These are phyloP conservation scores for Aspergillus fumigatiaffinis DNA, from an alignment of 2,329 filamentous ascomycete genomes.

Conservation along the genomic window DNA sequence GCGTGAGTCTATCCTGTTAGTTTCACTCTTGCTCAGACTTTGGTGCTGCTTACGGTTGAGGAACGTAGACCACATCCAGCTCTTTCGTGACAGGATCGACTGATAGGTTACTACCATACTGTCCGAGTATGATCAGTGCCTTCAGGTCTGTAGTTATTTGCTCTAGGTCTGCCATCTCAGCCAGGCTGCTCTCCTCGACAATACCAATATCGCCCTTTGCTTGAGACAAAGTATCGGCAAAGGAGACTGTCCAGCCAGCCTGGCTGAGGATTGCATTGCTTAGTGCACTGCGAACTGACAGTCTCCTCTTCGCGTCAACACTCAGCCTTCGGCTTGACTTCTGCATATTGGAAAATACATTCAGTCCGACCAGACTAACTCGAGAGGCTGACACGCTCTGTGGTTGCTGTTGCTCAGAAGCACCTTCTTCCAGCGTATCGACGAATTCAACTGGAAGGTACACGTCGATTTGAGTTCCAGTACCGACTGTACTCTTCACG, in stretches of 20 bases:
- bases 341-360: constrained; percentile 20
- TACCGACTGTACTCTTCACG: constrained; percentile 42
- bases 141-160: constrained; percentile 11
- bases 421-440: neutral
- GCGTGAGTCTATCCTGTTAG: constrained; percentile 23
- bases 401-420: neutral
- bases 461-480: constrained; percentile 28
- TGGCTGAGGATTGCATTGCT: constrained; percentile 21
- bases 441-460: constrained; percentile 21
- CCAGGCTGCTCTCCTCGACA: constrained; percentile 22
- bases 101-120: constrained; percentile 6
- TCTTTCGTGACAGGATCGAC: constrained; percentile 8
- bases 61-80: constrained; percentile 19
- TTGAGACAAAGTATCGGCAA: constrained; percentile 20
- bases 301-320: constrained; percentile 25
- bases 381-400: neutral
- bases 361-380: constrained; percentile 26
- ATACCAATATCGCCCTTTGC: constrained; percentile 25
- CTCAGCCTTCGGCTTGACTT: constrained; percentile 19
- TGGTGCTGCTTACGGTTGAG: constrained; percentile 23
- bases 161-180: constrained; percentile 6
- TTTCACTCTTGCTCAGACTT: neutral
- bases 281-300: constrained; percentile 24
- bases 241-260: constrained; percentile 21
- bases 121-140: constrained; percentile 21